Conservation (phyloP, 2,329 filamentous ascomycete species). For the Aspergillus hortae region DNA sequence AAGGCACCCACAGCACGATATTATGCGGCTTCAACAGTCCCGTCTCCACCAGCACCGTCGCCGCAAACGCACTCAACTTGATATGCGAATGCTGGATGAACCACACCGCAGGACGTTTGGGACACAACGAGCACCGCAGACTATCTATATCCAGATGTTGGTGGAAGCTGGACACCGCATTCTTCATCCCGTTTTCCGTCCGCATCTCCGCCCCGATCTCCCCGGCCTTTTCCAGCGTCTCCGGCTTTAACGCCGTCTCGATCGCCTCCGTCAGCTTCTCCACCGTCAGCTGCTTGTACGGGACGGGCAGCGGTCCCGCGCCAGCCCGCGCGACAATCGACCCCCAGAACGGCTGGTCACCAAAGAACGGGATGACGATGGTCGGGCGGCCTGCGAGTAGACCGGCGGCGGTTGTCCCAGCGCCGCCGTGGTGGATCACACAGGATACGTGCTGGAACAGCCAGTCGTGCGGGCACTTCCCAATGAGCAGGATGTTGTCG, state of each 20-base stretch:
- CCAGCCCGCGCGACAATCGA: slow-evolving; percentile 69
- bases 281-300: slow-evolving; percentile 63
- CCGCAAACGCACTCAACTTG: slow-evolving; percentile 68
- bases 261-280: slow-evolving; percentile 66
- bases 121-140: slow-evolving; percentile 67
- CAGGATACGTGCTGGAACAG: slow-evolving; percentile 75
- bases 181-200: slow-evolving; percentile 60
- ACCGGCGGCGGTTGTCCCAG: slow-evolving; percentile 84
- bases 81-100: slow-evolving; percentile 65
- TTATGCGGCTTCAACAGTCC: slow-evolving; percentile 65
- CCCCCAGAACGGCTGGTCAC: slow-evolving; percentile 81
- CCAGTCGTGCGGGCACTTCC: slow-evolving; percentile 86
- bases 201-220: slow-evolving; percentile 63
- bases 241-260: slow-evolving; percentile 55
- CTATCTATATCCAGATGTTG: slow-evolving; percentile 63
- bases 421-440: slow-evolving; percentile 84
- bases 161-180: slow-evolving; percentile 67
- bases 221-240: slow-evolving; percentile 55
- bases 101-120: slow-evolving; percentile 70
- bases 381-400: slow-evolving; percentile 77
- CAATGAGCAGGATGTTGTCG: slow-evolving; percentile 75
- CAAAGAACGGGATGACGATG: slow-evolving; percentile 81
- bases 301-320: slow-evolving; percentile 68
- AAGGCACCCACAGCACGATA: slow-evolving; percentile 62
- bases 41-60: slow-evolving; percentile 63